Percentiles rank a stretch among this genome's conserved stretches.
phyloP scores from a whole-genome alignment of 306 rosid species.

The Rubus parviflorus region DNA sequence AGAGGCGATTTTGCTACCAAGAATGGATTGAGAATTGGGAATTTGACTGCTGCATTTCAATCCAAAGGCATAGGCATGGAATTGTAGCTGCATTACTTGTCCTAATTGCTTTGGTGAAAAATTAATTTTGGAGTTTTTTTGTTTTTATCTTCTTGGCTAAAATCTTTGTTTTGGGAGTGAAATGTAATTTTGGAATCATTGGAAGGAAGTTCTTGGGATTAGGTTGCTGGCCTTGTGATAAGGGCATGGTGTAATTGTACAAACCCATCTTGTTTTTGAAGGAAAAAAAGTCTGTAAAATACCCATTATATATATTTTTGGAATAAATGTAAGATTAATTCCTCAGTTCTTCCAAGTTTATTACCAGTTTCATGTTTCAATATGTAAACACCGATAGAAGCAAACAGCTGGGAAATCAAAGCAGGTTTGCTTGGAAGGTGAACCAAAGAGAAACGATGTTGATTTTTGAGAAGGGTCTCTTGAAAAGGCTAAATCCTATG shows the following conservation, averaged over 20 bases:
- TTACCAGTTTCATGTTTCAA: not conserved
- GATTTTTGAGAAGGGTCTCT: conserved; percentile 61
- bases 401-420: conserved; percentile 42
- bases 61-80: not conserved
- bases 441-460: conserved; percentile 19
- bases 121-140: not conserved
- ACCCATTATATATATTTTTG: not conserved
- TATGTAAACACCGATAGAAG: conserved; percentile 51
- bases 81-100: not conserved
- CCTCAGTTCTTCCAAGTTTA: not conserved
- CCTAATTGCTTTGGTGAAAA: no score
- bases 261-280: not conserved
- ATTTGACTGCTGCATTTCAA: conserved; percentile 52
- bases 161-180: not conserved
- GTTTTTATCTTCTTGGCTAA: not conserved
- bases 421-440: conserved; percentile 65
- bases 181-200: no score
- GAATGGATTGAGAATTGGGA: conserved; percentile 48
- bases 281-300: not conserved
- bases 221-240: not conserved
- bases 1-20: conserved; percentile 38
- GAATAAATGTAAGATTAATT: not conserved
- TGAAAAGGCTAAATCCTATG: conserved; percentile 50
- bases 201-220: not conserved
- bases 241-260: not conserved